Evolutionary conservation across 1,284 basidiomycete genomes (phyloP).

Genomic region (Prillingera fragicola): DNA sequence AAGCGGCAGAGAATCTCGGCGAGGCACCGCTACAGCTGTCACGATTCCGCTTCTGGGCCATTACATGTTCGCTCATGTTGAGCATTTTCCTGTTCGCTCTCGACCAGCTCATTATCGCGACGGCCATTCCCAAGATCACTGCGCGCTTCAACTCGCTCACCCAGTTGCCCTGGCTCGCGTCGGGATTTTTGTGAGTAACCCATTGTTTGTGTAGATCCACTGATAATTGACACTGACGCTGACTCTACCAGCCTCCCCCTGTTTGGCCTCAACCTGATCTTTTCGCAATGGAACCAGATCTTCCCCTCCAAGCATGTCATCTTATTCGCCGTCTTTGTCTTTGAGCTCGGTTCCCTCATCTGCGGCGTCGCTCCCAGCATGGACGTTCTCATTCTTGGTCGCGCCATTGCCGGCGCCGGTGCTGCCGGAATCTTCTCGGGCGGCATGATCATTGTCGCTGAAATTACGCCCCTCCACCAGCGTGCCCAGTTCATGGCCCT

Average conservation of each 20-base stretch:
- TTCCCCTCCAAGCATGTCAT: constrained; percentile 49
- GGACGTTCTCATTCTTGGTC: constrained; percentile 51
- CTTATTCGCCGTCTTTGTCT: constrained; percentile 50
- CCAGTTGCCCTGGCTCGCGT: constrained; percentile 48
- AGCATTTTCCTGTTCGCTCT: constrained; percentile 44
- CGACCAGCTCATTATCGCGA: constrained; percentile 50
- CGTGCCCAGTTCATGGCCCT: constrained; percentile 37
- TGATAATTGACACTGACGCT: neutral
- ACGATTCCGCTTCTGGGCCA: constrained; percentile 31
- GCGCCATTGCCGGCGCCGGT: constrained; percentile 52
- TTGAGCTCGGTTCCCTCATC: constrained; percentile 53
- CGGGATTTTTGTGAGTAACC: constrained; percentile 36
- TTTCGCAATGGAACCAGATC: constrained; percentile 46
- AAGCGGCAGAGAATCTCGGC: too few species aligned
- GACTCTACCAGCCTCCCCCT: constrained; percentile 36
- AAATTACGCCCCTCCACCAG: constrained; percentile 39
- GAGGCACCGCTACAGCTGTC: too few species aligned
- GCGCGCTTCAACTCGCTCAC: constrained; percentile 49
- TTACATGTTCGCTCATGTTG: constrained; percentile 36
- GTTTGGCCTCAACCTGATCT: constrained; percentile 47
- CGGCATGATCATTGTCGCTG: constrained; percentile 44
- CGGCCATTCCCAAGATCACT: constrained; percentile 46
- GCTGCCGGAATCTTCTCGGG: constrained; percentile 52
- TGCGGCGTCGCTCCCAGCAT: constrained; percentile 53
- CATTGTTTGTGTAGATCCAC: neutral